phyloP scores from a whole-genome alignment of 768 basidiomycete species.

The Termitomyces eurrhizus region DNA sequence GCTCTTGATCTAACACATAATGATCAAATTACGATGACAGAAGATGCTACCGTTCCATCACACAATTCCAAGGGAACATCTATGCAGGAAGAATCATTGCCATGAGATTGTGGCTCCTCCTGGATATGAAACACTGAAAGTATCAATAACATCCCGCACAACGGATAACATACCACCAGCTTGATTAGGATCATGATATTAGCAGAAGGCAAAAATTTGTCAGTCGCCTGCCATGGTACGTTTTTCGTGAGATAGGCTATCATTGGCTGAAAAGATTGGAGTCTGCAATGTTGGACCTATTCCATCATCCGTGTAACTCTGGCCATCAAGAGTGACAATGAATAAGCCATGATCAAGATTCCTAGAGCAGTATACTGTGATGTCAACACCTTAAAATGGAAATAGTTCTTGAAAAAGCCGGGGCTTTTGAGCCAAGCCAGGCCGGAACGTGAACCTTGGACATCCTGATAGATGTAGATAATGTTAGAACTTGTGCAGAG shows the following conservation, averaged over 20 bases:
- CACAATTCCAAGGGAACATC: neutral
- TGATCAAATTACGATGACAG: neutral
- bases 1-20: neutral
- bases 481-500: no score
- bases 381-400: no score
- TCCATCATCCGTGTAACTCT: neutral
- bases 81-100: neutral
- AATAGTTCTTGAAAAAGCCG: no score
- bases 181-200: no score
- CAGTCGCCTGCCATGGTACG: neutral
- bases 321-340: neutral
- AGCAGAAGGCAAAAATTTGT: no score
- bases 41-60: neutral
- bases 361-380: neutral
- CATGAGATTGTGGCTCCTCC: no score
- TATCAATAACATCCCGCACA: neutral
- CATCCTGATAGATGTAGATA: no score
- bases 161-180: neutral
- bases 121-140: neutral
- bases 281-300: neutral
- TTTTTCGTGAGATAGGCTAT: neutral
- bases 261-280: neutral
- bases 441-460: no score
- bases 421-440: no score
- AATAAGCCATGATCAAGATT: neutral